phyloP scores from a whole-genome alignment of 1,139 yeast genomes.

The Meyerozyma guilliermondii region DNA sequence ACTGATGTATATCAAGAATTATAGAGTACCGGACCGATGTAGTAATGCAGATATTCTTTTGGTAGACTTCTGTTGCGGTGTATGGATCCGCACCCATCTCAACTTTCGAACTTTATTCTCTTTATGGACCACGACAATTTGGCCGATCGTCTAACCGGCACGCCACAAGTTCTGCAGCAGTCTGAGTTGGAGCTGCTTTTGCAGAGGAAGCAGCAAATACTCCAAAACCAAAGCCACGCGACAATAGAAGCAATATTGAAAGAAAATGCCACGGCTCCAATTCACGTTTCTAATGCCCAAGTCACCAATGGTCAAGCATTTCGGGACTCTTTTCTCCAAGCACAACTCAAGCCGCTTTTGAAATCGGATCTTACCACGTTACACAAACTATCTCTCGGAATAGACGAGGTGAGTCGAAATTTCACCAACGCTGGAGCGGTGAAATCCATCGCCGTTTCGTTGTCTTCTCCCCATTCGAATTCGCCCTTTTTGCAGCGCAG shows the following conservation, averaged over 20 bases:
- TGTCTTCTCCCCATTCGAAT: conserved; percentile 10
- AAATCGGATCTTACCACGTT: conserved; percentile 26
- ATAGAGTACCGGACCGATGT: too few species aligned
- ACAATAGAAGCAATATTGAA: conserved; percentile 30
- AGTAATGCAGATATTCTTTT: too few species aligned
- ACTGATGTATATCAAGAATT: too few species aligned
- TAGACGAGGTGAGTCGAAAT: conserved; percentile 41
- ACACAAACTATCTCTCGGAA: conserved; percentile 26
- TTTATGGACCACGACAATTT: conserved; percentile 18
- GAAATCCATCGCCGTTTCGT: conserved; percentile 36
- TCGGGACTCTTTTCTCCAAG: conserved; percentile 45
- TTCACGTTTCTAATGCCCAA: conserved; percentile 43
- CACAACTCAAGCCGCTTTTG: conserved; percentile 54
- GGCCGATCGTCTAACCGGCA: conserved; percentile 20
- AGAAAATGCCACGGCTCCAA: conserved; percentile 41
- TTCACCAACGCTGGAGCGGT: conserved; percentile 41
- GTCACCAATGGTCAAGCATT: conserved; percentile 50
- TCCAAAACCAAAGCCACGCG: conserved; percentile 13
- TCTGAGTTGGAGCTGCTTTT: conserved; percentile 28
- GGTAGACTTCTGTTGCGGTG: too few species aligned
- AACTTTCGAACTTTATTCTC: neutral
- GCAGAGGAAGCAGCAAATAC: conserved; percentile 34
- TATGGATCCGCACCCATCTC: too few species aligned
- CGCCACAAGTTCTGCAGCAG: conserved; percentile 19
- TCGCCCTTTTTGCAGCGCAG: conserved; percentile 9